Evolutionary conservation across 257 asterid species (phyloP).

Genomic region (Solanum lycopersicoides): DNA sequence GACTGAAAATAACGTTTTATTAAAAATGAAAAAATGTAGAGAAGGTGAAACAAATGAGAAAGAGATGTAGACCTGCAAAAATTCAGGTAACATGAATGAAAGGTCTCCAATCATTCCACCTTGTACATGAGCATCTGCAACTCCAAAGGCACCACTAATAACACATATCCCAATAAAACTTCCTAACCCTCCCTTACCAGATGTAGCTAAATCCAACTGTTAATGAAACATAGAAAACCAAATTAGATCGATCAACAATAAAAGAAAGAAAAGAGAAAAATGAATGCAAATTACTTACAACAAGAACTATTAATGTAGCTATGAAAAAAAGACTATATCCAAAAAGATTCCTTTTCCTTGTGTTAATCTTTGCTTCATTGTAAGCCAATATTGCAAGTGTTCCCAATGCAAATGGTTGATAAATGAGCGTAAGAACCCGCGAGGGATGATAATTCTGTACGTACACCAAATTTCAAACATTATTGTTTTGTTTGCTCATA

Average conservation of each 20-base stretch:
- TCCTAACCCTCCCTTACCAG: slow-evolving; percentile 30
- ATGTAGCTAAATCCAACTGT: slow-evolving; percentile 32
- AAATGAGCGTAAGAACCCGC: slow-evolving; percentile 43
- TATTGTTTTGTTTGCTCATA: too few species aligned
- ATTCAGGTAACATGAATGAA: slow-evolving; percentile 33
- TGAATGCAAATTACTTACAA: slow-evolving; percentile 16
- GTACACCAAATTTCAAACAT: neutral
- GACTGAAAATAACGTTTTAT: slow-evolving; percentile 12
- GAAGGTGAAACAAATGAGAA: neutral
- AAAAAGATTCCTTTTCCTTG: slow-evolving; percentile 26
- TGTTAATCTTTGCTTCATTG: slow-evolving; percentile 31
- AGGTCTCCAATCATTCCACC: slow-evolving; percentile 52
- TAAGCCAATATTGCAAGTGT: slow-evolving; percentile 28
- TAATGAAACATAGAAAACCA: neutral
- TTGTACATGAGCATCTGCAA: slow-evolving; percentile 43
- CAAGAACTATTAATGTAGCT: slow-evolving; percentile 22
- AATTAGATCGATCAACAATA: neutral
- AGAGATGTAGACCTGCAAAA: slow-evolving; percentile 17
- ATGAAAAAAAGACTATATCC: slow-evolving; percentile 32
- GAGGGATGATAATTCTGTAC: slow-evolving; percentile 31
- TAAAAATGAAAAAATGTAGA: neutral
- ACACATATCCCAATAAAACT: slow-evolving; percentile 24
- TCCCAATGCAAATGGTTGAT: slow-evolving; percentile 43
- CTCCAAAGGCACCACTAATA: slow-evolving; percentile 32
- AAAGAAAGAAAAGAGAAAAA: neutral